Evolutionary conservation across 345 rosid species (phyloP), one percentile per base, ranked within the genome.

Genomic region (Hibiscus syriacus): DNA sequence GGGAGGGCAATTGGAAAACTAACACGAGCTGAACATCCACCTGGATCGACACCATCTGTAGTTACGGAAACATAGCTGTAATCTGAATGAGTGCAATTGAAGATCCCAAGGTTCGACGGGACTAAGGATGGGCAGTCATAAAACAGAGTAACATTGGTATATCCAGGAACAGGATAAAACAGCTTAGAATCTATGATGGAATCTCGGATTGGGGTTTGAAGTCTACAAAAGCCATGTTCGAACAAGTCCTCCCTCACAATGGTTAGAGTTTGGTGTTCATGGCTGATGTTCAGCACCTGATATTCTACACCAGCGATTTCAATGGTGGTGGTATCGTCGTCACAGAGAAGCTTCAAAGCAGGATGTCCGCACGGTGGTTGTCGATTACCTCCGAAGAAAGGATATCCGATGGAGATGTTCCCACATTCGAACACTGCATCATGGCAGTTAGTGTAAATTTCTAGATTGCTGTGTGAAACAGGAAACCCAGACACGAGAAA

Each of bases 311-410:
- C 14, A 1, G 26, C 50, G 39, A 85, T 54, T 8, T n/a, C 22
- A n/a, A 83, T 23, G 10, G 14, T 61, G 16, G 80, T 2, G 0
- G 0, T 4, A 1, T 29, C 2, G 5, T 20, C 0, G 26, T 64
- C 25, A 5, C 90, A 81, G 17, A 6, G 6, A 53, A 87, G 86
- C 70, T 65, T 4, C 11, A 85, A 55, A 0, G 0, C 55, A 6
- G 74, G 85, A 67, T 77, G 68, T 1, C 85, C 89, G 22, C 92
- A 84, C 19, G 0, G 0, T 0, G 0, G 0, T 0, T 34, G 19
- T 5, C 81, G 65, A 3, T 0, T 19, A 2, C 22, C 57, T 68
- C 85, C 85, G 55, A 71, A 77, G 67, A 87, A 87, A 29, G 90
- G 92, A 66, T 57, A 85, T 7, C 64, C 64, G 0, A 65, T 75